phyloP scores from a whole-genome alignment of 2,329 filamentous ascomycete genomes.

The Ophiosphaerella herpotricha region DNA sequence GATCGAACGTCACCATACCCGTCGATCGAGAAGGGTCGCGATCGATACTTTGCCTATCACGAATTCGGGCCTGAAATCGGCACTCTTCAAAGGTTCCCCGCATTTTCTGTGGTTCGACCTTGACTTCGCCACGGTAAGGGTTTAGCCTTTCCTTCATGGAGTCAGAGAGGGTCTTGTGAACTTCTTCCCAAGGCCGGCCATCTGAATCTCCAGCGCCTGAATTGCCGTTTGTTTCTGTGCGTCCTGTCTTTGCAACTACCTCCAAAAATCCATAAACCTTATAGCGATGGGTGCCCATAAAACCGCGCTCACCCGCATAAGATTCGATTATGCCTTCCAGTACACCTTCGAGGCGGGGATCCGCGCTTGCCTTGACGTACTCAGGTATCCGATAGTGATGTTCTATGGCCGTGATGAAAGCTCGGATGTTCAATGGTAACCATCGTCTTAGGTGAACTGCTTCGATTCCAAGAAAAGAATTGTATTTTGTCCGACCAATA shows the following conservation, averaged over 20 bases:
- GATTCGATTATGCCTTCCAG: constrained; percentile 60
- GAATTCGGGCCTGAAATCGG: constrained; percentile 53
- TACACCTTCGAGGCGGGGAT: constrained; percentile 57
- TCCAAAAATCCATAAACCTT: constrained; percentile 62
- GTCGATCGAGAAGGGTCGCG: constrained; percentile 52
- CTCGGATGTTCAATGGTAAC: constrained; percentile 58
- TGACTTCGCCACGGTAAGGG: constrained; percentile 53
- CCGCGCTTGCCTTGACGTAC: constrained; percentile 55
- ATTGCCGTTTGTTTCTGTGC: constrained; percentile 58
- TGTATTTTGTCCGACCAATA: constrained; percentile 56
- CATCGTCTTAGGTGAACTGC: constrained; percentile 58
- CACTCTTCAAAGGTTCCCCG: constrained; percentile 60
- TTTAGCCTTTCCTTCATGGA: constrained; percentile 59
- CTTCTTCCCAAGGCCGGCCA: constrained; percentile 56
- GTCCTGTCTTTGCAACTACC: constrained; percentile 58
- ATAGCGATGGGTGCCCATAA: constrained; percentile 61
- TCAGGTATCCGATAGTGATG: constrained; percentile 59
- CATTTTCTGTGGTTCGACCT: constrained; percentile 59
- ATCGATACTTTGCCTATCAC: constrained; percentile 53
- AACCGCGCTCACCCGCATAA: constrained; percentile 59
- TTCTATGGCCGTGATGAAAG: constrained; percentile 61
- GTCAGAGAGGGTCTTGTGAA: constrained; percentile 57
- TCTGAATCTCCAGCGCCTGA: constrained; percentile 53
- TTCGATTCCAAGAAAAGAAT: constrained; percentile 57
- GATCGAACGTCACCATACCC: constrained; percentile 56